phyloP scores from a whole-genome alignment of 1,139 yeast species.

The Sugiyamaella castrensis region DNA sequence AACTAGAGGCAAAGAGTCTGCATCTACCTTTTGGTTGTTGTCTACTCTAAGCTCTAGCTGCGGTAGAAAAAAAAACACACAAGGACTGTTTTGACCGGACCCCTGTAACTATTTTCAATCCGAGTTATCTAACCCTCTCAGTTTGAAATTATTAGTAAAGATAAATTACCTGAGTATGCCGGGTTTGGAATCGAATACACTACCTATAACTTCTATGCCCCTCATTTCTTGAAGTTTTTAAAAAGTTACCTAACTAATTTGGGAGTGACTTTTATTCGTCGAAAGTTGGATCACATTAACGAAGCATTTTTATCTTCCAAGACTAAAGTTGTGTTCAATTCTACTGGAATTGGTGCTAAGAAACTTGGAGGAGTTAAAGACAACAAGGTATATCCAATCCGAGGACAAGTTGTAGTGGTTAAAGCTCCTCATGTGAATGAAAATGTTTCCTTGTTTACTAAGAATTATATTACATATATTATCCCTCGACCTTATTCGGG shows the following conservation, averaged over 20 bases:
- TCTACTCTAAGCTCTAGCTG: too few species aligned
- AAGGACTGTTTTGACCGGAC: too few species aligned
- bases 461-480: constrained; percentile 44
- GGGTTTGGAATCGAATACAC: constrained; percentile 52
- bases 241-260: constrained; percentile 41
- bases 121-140: not conserved
- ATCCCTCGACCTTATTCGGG: constrained; percentile 65
- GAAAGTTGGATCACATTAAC: constrained; percentile 48
- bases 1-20: not conserved
- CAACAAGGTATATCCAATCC: constrained; percentile 52
- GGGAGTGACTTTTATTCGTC: constrained; percentile 52
- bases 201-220: constrained; percentile 69
- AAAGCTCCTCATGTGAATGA: constrained; percentile 42
- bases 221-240: constrained; percentile 50
- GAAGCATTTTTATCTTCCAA: constrained; percentile 46
- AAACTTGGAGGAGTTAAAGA: constrained; percentile 58
- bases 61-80: too few species aligned
- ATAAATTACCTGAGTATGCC: constrained; percentile 48
- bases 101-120: too few species aligned
- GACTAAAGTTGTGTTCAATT: constrained; percentile 57
- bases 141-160: constrained; percentile 19
- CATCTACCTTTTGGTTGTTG: too few species aligned
- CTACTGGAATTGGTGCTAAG: constrained; percentile 65
- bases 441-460: constrained; percentile 26
- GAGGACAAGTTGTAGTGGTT: constrained; percentile 68